Evolutionary conservation across 2,329 filamentous ascomycete species (phyloP), one percentile per base, ranked within the genome.

Genomic region (Diaporthe aspalathi): DNA sequence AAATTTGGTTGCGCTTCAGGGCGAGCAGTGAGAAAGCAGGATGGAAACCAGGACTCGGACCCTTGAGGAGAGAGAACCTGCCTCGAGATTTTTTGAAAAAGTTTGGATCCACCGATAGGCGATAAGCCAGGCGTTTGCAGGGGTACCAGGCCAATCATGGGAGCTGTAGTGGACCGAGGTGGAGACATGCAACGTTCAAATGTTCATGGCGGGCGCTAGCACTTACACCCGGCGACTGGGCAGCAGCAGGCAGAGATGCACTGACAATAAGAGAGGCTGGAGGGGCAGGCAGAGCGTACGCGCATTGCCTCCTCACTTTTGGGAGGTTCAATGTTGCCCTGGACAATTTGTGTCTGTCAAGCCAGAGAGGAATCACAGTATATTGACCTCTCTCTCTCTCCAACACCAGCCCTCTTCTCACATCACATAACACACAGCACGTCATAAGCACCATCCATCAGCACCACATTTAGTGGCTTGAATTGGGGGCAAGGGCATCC

Each of bases 41-140:
- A 50, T 43, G 60, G 56, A 70, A 63, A 70, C 12, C 50, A 38
- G 32, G 24, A 70, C 45, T 24, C 32, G 24, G 27, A 53, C 54
- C 38, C 43, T 62, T 35, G 67, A 60, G 53, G 27, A 49, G 54
- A 63, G 24, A 29, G 22, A 63, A 49, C 70, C 47, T 56, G 67
- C 67, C 70, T 70, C 67, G 70, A 72, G 69, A 72, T 70, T 72
- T 72, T 72, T 68, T 67, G 69, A 70, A 72, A 70, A 72, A 70
- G 67, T 70, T 70, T 47, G 70, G 68, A 68, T 40, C 62, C 53
- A 70, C 70, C 38, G 70, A 72, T 72, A 72, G n/a, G 22, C 32
- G 67, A 60, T 60, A 50, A 50, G 60, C 29, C 29, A 24, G 38
- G 45, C 43, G 17, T 24, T 29, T 65, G 60, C 60, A 65, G 45